These are phyloP conservation scores for Colletotrichum cordylinicola DNA, from an alignment of 2,329 filamentous ascomycete genomes.

Conservation along the genomic window DNA sequence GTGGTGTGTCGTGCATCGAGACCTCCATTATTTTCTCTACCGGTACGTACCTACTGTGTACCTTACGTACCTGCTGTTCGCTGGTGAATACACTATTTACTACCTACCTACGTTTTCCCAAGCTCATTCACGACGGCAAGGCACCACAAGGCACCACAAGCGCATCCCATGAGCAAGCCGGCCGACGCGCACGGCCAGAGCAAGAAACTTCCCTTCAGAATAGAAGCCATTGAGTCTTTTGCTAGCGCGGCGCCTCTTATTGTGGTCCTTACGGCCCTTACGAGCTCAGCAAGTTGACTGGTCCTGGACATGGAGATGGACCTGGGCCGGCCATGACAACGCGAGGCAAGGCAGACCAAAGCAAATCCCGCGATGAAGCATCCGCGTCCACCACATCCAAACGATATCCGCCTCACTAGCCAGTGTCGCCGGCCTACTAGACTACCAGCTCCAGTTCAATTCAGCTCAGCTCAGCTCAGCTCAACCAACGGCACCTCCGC, in stretches of 20 bases:
- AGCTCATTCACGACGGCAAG: not conserved
- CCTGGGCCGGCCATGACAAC: not conserved
- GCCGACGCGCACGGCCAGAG: not conserved
- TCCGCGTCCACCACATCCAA: not conserved
- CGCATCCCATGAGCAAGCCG: not conserved
- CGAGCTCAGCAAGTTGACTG: not conserved
- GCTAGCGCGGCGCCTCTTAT: not conserved
- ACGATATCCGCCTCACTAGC: not conserved
- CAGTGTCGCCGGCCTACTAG: not conserved
- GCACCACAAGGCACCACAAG: not conserved
- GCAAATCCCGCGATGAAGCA: not conserved
- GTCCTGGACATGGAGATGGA: not conserved
- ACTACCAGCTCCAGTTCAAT: not conserved
- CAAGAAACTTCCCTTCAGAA: not conserved
- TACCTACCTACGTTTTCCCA: not conserved
- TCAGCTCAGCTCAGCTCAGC: not conserved
- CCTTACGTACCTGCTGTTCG: not conserved
- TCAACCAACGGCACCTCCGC: conserved; percentile 6
- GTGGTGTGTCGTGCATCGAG: not conserved
- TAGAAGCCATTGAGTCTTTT: not conserved
- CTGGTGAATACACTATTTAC: not conserved
- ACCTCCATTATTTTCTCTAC: not conserved
- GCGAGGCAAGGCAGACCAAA: not conserved
- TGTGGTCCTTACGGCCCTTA: not conserved
- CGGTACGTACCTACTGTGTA: not conserved